phyloP scores from a whole-genome alignment of 768 basidiomycete genomes.

The Hygrocybe coccinea region DNA sequence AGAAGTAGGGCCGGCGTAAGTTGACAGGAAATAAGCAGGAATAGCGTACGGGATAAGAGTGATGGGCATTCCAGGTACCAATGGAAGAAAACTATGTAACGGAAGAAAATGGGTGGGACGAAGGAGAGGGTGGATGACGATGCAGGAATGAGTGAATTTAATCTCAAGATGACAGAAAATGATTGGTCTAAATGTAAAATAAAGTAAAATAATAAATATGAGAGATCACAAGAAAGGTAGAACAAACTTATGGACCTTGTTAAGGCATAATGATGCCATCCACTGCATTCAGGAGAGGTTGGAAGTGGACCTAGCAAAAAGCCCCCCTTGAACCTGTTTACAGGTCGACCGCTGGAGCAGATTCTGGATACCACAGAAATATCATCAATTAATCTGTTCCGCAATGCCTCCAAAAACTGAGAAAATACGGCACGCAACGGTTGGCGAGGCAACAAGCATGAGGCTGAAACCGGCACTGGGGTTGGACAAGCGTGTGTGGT shows the following conservation, averaged over 20 bases:
- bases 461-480: slow-evolving; percentile 7
- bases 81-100: slow-evolving; percentile 38
- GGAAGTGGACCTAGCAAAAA: slow-evolving; percentile 52
- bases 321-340: slow-evolving; percentile 53
- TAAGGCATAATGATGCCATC: slow-evolving; percentile 54
- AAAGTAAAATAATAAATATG: slow-evolving; percentile 11
- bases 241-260: slow-evolving; percentile 36
- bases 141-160: slow-evolving; percentile 33
- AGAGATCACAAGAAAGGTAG: neutral
- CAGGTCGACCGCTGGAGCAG: slow-evolving; percentile 27
- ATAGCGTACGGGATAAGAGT: slow-evolving; percentile 64
- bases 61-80: slow-evolving; percentile 61
- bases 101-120: slow-evolving; percentile 55
- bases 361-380: slow-evolving; percentile 41
- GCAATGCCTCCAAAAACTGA: slow-evolving; percentile 63
- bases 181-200: slow-evolving; percentile 59
- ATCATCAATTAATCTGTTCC: slow-evolving; percentile 49
- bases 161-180: slow-evolving; percentile 58
- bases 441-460: slow-evolving; percentile 38
- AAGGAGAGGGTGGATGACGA: slow-evolving; percentile 65
- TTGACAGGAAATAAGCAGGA: slow-evolving; percentile 68
- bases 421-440: slow-evolving; percentile 38
- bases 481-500: slow-evolving; percentile 7
- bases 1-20: slow-evolving; percentile 64
- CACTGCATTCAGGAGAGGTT: slow-evolving; percentile 49